phyloP scores from a whole-genome alignment of 1,284 basidiomycete genomes.

The Cutaneotrichosporon spelunceum region DNA sequence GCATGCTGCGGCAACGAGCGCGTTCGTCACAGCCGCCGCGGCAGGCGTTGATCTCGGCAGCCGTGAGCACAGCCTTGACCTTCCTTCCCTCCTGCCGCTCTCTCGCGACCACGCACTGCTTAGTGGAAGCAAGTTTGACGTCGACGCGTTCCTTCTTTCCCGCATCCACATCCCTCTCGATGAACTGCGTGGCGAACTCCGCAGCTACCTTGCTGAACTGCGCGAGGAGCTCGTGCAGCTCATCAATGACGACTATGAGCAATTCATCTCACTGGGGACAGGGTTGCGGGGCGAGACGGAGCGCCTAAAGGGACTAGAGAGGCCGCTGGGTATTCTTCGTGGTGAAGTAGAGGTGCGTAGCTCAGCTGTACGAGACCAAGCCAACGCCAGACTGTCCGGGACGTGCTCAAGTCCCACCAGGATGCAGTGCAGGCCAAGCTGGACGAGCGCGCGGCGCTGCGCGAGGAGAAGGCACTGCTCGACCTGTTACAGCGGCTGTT shows the following conservation, averaged over 20 bases:
- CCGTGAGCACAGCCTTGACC: constrained; percentile 50
- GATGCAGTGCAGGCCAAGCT: constrained; percentile 72
- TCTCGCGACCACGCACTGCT: constrained; percentile 74
- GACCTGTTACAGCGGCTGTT: constrained; percentile 83
- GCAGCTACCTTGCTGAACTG: constrained; percentile 74
- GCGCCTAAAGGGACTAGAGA: constrained; percentile 64
- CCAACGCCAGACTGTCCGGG: constrained; percentile 35
- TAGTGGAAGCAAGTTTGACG: constrained; percentile 65
- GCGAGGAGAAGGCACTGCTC: constrained; percentile 81
- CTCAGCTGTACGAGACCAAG: no score
- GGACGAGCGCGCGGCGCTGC: constrained; percentile 64
- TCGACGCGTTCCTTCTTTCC: constrained; percentile 84
- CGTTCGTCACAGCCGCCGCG: background rate
- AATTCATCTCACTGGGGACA: constrained; percentile 91
- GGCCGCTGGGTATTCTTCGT: constrained; percentile 64
- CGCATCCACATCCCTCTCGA: constrained; percentile 79
- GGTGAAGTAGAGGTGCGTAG: constrained; percentile 64
- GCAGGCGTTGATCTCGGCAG: constrained; percentile 4
- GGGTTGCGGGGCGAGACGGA: constrained; percentile 78
- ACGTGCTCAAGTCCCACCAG: constrained; percentile 56
- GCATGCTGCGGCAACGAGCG: background rate
- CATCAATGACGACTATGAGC: constrained; percentile 97
- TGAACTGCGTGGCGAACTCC: constrained; percentile 79
- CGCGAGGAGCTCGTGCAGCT: constrained; percentile 90
- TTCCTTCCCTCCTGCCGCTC: constrained; percentile 72